Percentiles rank a stretch among this genome's conserved stretches.
phyloP scores from a whole-genome alignment of 2,329 filamentous ascomycete species.

The Penicillium sp. region DNA sequence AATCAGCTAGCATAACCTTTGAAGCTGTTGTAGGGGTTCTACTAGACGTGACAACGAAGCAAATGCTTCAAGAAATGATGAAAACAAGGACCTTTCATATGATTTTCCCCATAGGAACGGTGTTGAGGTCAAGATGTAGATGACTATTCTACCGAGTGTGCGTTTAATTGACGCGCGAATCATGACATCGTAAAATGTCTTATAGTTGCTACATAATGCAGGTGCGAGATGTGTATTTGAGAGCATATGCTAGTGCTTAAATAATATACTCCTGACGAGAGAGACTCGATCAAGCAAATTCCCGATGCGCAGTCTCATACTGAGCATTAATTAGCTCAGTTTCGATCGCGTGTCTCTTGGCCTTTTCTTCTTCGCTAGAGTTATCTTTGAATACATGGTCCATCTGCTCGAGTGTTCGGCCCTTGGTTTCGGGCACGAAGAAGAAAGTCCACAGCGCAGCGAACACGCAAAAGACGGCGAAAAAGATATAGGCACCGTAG shows the following conservation, averaged over 20 bases:
- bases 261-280: not conserved
- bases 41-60: no score
- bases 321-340: conserved; percentile 25
- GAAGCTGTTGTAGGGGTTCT: no score
- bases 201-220: not conserved
- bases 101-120: no score
- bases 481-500: conserved; percentile 59
- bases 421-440: conserved; percentile 60
- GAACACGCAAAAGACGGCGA: conserved; percentile 55
- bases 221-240: not conserved
- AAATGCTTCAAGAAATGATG: no score
- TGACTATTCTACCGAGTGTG: no score
- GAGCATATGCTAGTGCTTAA: not conserved
- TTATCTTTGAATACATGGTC: conserved; percentile 47
- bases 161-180: not conserved
- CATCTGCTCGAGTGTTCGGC: conserved; percentile 57
- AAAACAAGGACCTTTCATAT: no score
- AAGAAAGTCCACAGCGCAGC: conserved; percentile 53
- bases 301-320: conserved; percentile 12
- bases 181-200: not conserved
- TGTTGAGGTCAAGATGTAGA: no score
- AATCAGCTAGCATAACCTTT: no score
- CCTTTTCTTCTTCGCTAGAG: conserved; percentile 33
- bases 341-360: conserved; percentile 34
- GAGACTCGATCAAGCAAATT: conserved; percentile 9